Percentiles rank a stretch among this genome's conserved stretches.
Evolutionary conservation across 805 yeast genomes (phyloP).

Genomic region (Spathaspora hagerdaliae): DNA sequence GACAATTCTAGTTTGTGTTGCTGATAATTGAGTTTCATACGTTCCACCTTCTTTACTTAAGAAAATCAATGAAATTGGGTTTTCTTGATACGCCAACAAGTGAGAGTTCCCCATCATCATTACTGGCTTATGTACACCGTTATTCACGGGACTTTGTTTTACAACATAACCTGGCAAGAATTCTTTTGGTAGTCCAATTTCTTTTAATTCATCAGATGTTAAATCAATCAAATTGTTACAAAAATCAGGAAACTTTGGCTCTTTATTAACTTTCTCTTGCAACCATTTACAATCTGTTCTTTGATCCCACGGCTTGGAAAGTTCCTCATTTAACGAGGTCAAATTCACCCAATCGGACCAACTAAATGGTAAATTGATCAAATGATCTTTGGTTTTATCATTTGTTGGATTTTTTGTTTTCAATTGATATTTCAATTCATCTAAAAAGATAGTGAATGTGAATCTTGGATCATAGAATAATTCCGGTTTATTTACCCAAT

Average conservation of each 20-base stretch:
- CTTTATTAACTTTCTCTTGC: constrained; percentile 15
- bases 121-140: constrained; percentile 31
- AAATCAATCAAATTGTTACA: constrained; percentile 15
- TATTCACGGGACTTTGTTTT: constrained; percentile 21
- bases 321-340: constrained; percentile 30
- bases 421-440: constrained; percentile 28
- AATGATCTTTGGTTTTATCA: constrained; percentile 26
- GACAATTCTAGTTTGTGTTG: constrained; percentile 23
- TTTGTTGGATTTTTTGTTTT: constrained; percentile 11
- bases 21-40: constrained; percentile 26
- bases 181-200: constrained; percentile 18
- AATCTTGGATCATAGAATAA: constrained; percentile 52
- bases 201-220: constrained; percentile 15
- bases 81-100: constrained; percentile 32
- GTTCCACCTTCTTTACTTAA: constrained; percentile 36
- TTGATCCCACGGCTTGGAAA: constrained; percentile 14
- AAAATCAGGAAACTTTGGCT: constrained; percentile 13
- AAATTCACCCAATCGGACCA: constrained; percentile 58
- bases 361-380: constrained; percentile 32
- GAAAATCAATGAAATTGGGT: constrained; percentile 37
- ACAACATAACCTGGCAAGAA: constrained; percentile 41
- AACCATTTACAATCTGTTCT: constrained; percentile 21
- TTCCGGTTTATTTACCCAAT: constrained; percentile 16
- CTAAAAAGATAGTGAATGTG: constrained; percentile 46
- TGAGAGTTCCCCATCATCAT: constrained; percentile 39